Conservation (phyloP, 2,329 filamentous ascomycete genomes). For the Sporothrix pallida region DNA sequence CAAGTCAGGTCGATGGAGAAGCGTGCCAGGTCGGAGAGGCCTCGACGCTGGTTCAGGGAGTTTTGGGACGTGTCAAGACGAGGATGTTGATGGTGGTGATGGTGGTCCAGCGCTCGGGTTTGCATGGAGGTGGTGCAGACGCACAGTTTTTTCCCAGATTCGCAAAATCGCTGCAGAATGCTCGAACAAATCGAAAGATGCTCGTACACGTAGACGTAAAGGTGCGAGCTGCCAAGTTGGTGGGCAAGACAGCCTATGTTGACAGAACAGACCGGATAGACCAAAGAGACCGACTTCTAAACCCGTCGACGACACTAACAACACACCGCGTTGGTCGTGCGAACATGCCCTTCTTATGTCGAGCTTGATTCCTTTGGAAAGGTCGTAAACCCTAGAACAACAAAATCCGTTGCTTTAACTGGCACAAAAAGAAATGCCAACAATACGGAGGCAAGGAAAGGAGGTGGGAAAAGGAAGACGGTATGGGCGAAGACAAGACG, state of each 20-base stretch:
- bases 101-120: slow-evolving; percentile 47
- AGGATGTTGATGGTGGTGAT: slow-evolving; percentile 38
- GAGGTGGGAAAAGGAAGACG: neutral
- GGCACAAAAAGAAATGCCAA: neutral
- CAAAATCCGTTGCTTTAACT: neutral
- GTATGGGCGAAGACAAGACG: neutral
- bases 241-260: neutral
- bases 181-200: neutral
- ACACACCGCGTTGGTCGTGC: neutral
- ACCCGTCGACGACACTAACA: slow-evolving; percentile 19
- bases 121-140: slow-evolving; percentile 57
- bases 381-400: too few relatives aligned
- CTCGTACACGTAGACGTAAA: neutral
- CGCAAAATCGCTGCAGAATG: neutral
- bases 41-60: slow-evolving; percentile 65
- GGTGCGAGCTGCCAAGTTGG: too few relatives aligned
- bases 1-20: slow-evolving; percentile 62
- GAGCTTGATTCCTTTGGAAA: neutral
- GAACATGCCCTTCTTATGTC: slow-evolving; percentile 31
- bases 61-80: slow-evolving; percentile 52
- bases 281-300: neutral
- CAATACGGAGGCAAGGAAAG: neutral
- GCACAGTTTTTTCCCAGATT: slow-evolving; percentile 10
- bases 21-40: slow-evolving; percentile 60
- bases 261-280: neutral